These are phyloP conservation scores for Penicillium bialowiezense DNA, from an alignment of 495 filamentous ascomycete genomes.

Conservation along the genomic window DNA sequence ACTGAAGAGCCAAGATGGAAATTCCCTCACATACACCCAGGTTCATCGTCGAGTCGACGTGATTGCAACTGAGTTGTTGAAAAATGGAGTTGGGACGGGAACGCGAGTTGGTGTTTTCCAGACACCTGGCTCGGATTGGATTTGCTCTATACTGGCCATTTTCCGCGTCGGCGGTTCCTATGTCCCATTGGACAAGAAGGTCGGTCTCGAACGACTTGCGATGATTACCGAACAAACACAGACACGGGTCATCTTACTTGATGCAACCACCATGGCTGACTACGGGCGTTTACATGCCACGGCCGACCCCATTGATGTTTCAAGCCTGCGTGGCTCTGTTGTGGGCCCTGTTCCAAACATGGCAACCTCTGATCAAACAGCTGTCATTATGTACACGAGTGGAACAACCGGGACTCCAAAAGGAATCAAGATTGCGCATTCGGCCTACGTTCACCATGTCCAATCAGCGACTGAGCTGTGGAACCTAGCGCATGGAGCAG, in stretches of 20 bases:
- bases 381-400: slow-evolving; percentile 41
- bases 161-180: slow-evolving; percentile 47
- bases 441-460: slow-evolving; percentile 26
- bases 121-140: slow-evolving; percentile 38
- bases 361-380: slow-evolving; percentile 14
- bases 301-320: slow-evolving; percentile 14
- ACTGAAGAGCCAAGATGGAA: slow-evolving; percentile 7
- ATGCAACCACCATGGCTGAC: slow-evolving; percentile 2
- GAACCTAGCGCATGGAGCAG: slow-evolving; percentile 12
- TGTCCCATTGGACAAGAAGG: slow-evolving; percentile 51
- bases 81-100: not conserved
- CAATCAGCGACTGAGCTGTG: slow-evolving; percentile 19
- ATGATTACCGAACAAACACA: slow-evolving; percentile 23
- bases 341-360: not conserved
- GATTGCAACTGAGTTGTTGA: slow-evolving; percentile 18
- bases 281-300: not conserved
- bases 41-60: not conserved
- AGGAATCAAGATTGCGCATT: slow-evolving; percentile 35
- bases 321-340: not conserved
- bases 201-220: slow-evolving; percentile 27
- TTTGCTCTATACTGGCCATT: slow-evolving; percentile 53
- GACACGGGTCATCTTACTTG: slow-evolving; percentile 15
- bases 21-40: slow-evolving; percentile 15
- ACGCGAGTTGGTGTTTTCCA: slow-evolving; percentile 11
- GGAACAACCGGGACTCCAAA: slow-evolving; percentile 40